Conservation (phyloP, 768 basidiomycete species). For the Lactarius quietus region DNA sequence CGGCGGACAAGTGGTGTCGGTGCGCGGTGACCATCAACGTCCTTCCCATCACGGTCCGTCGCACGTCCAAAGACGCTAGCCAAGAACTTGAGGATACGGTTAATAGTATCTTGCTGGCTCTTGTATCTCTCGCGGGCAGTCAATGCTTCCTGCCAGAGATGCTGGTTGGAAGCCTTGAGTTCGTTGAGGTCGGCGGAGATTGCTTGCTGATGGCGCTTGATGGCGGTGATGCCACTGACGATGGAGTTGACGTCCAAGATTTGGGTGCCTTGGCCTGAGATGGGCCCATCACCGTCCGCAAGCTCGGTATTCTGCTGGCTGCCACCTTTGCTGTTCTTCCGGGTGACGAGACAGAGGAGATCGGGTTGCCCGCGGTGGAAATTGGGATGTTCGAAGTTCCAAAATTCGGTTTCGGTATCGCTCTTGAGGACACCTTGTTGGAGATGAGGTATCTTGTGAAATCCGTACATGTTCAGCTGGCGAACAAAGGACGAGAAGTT, state of each 20-base stretch:
- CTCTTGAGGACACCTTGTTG: slow-evolving; percentile 89
- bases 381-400: slow-evolving; percentile 90
- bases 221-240: slow-evolving; percentile 75
- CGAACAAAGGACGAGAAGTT: slow-evolving; percentile 92
- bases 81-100: slow-evolving; percentile 90
- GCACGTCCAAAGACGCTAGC: slow-evolving; percentile 81
- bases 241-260: slow-evolving; percentile 75
- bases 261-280: slow-evolving; percentile 41
- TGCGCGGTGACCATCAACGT: slow-evolving; percentile 33
- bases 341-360: slow-evolving; percentile 79
- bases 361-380: slow-evolving; percentile 90
- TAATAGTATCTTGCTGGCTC: slow-evolving; percentile 95
- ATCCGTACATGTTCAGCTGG: slow-evolving; percentile 95
- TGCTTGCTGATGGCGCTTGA: slow-evolving; percentile 90
- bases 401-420: slow-evolving; percentile 76
- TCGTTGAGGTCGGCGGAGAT: slow-evolving; percentile 88
- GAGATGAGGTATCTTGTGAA: slow-evolving; percentile 92
- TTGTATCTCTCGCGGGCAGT: slow-evolving; percentile 74
- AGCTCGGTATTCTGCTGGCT: slow-evolving; percentile 17
- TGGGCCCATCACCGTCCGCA: slow-evolving; percentile 18
- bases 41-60: slow-evolving; percentile 37
- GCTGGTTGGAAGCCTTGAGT: slow-evolving; percentile 80
- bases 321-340: slow-evolving; percentile 52
- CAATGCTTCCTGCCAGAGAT: slow-evolving; percentile 91
- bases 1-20: slow-evolving; percentile 44